A percentile compares a stretch with the other conserved stretches of the same genome.
Evolutionary conservation across 192 early-diverging fungal genomes (phyloP).

Genomic region (Borealophlyctis nickersoniae): DNA sequence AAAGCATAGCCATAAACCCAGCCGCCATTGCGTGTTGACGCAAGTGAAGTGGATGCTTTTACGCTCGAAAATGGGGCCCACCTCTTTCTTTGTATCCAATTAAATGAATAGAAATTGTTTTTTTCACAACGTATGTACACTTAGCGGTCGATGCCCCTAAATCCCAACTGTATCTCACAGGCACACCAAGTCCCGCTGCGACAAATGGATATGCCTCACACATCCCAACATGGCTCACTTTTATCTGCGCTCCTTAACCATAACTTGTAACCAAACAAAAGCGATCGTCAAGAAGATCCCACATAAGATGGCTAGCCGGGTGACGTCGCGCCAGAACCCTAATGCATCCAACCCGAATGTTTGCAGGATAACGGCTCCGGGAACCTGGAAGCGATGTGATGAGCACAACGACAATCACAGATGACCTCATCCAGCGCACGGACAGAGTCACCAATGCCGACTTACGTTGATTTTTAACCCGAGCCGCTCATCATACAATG

Average conservation of each 20-base stretch:
- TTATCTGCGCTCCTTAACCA: conserved; percentile 81
- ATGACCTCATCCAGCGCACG: not conserved
- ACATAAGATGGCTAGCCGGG: conserved; percentile 57
- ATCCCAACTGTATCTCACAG: too few relatives aligned
- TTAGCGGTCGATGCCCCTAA: too few relatives aligned
- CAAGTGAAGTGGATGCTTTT: too few relatives aligned
- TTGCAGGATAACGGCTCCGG: conserved; percentile 77
- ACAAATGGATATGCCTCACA: too few relatives aligned
- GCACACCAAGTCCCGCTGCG: too few relatives aligned
- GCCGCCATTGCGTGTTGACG: conserved; percentile 1
- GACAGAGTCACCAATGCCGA: conserved; percentile 4
- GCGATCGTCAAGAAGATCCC: conserved; percentile 61
- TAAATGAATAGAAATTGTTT: too few relatives aligned
- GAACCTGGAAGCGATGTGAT: conserved; percentile 56
- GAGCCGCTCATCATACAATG: conserved; percentile 73
- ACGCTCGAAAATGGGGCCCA: too few relatives aligned
- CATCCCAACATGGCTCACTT: too few relatives aligned
- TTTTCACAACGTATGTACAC: too few relatives aligned
- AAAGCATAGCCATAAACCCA: conserved; percentile 70
- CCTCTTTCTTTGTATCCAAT: too few relatives aligned
- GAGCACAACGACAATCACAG: not conserved
- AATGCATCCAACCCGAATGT: conserved; percentile 85
- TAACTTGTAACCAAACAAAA: conserved; percentile 71
- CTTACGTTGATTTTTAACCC: conserved; percentile 77
- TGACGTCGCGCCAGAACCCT: conserved; percentile 79